Conservation (phyloP, 805 yeast species). For the Ogataea corticis region DNA sequence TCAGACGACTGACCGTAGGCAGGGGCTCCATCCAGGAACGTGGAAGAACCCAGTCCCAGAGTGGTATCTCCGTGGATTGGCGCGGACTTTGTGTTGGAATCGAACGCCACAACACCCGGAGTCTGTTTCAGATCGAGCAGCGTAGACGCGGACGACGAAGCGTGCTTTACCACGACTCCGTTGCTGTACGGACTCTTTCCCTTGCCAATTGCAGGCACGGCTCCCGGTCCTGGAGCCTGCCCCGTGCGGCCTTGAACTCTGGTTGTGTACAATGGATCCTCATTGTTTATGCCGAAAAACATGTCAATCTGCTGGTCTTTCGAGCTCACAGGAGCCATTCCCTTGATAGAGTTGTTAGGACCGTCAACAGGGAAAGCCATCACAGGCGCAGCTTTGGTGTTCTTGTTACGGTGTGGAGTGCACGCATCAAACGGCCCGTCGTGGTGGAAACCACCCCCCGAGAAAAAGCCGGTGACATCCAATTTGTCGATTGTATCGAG, state of each 20-base stretch:
- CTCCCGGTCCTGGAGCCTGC: background rate
- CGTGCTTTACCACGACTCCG: slow-evolving; percentile 33
- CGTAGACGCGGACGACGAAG: slow-evolving; percentile 26
- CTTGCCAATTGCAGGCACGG: slow-evolving; percentile 4
- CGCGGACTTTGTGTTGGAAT: slow-evolving; percentile 63
- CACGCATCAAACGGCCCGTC: slow-evolving; percentile 99
- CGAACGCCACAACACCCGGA: slow-evolving; percentile 63
- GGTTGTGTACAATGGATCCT: slow-evolving; percentile 40
- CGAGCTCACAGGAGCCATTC: slow-evolving; percentile 54
- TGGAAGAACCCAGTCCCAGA: slow-evolving; percentile 86
- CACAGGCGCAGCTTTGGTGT: slow-evolving; percentile 78
- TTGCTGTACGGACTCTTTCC: slow-evolving; percentile 32
- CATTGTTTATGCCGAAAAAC: slow-evolving; percentile 73
- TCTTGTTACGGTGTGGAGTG: slow-evolving; percentile 90
- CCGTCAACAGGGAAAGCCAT: slow-evolving; percentile 95
- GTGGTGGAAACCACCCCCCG: slow-evolving; percentile 92
- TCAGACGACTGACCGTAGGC: slow-evolving; percentile 48
- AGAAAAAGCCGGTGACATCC: slow-evolving; percentile 94
- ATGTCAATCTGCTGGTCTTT: slow-evolving; percentile 67
- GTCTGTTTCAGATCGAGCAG: slow-evolving; percentile 44
- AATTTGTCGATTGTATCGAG: slow-evolving; percentile 92
- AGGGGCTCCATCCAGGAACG: slow-evolving; percentile 95
- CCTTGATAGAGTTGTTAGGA: slow-evolving; percentile 83
- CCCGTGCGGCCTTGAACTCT: slow-evolving; percentile 9
- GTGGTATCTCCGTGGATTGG: slow-evolving; percentile 87